phyloP scores from a whole-genome alignment of 371 early-diverging fungal genomes.

The Syncephalis plumigaleata region DNA sequence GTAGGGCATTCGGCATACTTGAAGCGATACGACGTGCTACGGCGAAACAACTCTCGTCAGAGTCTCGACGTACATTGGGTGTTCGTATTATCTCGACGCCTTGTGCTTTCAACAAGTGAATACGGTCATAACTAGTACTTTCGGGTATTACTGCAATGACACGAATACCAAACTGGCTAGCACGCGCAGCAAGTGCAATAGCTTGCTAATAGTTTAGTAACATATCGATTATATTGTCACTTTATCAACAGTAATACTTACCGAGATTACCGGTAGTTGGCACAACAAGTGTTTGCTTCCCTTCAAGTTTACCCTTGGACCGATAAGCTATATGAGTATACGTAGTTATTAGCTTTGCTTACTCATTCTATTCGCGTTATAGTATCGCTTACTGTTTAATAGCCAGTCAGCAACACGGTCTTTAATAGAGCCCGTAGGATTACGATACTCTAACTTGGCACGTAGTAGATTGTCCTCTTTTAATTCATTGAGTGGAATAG shows the following conservation, averaged over 20 bases:
- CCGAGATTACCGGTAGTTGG: slow-evolving; percentile 59
- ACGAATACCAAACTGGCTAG: slow-evolving; percentile 9
- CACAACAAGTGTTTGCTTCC: slow-evolving; percentile 46
- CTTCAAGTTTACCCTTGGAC: too few relatives aligned
- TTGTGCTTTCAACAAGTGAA: slow-evolving; percentile 46
- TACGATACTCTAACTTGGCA: slow-evolving; percentile 48
- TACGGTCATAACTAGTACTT: slow-evolving; percentile 36
- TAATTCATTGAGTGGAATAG: slow-evolving; percentile 5
- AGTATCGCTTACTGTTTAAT: slow-evolving; percentile 14
- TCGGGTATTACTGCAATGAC: too few relatives aligned
- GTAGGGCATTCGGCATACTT: slow-evolving; percentile 30
- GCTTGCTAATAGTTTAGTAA: neutral
- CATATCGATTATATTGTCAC: neutral
- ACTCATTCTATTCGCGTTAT: slow-evolving; percentile 1
- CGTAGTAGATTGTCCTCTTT: slow-evolving; percentile 19
- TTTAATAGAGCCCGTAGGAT: slow-evolving; percentile 43
- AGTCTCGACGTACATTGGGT: slow-evolving; percentile 45
- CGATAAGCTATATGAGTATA: too few relatives aligned
- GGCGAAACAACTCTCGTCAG: slow-evolving; percentile 48
- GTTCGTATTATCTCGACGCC: slow-evolving; percentile 64
- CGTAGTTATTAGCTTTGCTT: too few relatives aligned
- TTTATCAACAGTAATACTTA: slow-evolving; percentile 2
- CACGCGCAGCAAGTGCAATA: slow-evolving; percentile 17
- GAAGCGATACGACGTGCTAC: slow-evolving; percentile 41
- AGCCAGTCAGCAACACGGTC: slow-evolving; percentile 52